A percentile compares a stretch with the other conserved stretches of the same genome.
Conservation (phyloP, 768 basidiomycete species). For the Russula lepida region DNA sequence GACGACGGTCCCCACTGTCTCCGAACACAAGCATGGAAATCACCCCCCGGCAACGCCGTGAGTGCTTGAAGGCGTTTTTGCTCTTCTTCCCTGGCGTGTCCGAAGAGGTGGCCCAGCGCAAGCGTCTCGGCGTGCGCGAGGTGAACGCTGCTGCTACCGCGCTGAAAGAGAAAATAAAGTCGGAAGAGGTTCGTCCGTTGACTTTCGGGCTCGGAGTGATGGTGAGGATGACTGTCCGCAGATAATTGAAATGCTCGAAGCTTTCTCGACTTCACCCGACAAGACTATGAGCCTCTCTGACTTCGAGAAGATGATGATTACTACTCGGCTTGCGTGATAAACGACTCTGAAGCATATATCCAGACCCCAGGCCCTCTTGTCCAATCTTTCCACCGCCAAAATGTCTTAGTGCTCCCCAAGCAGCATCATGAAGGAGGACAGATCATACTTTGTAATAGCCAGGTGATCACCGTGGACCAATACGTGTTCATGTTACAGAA, state of each 20-base stretch:
- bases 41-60: slow-evolving; percentile 44
- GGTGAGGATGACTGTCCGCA: slow-evolving; percentile 25
- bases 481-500: neutral
- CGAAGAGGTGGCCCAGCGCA: slow-evolving; percentile 38
- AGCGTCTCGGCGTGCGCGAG: slow-evolving; percentile 59
- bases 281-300: slow-evolving; percentile 59
- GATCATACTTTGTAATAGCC: neutral
- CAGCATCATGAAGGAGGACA: neutral
- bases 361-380: neutral
- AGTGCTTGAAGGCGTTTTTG: slow-evolving; percentile 51
- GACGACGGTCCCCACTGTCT: neutral
- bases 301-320: slow-evolving; percentile 69
- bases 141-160: slow-evolving; percentile 50
- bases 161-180: slow-evolving; percentile 62
- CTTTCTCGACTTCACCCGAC: slow-evolving; percentile 63
- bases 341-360: neutral
- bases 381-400: neutral
- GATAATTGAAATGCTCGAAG: slow-evolving; percentile 76
- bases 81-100: slow-evolving; percentile 62
- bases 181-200: slow-evolving; percentile 50
- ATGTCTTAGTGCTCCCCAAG: neutral
- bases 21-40: slow-evolving; percentile 23
- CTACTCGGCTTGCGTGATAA: slow-evolving; percentile 43
- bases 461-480: neutral
- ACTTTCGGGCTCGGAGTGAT: neutral